Base-by-base conservation (phyloP, 116 monocot species). In the Dioscorea cayenensis region DNA sequence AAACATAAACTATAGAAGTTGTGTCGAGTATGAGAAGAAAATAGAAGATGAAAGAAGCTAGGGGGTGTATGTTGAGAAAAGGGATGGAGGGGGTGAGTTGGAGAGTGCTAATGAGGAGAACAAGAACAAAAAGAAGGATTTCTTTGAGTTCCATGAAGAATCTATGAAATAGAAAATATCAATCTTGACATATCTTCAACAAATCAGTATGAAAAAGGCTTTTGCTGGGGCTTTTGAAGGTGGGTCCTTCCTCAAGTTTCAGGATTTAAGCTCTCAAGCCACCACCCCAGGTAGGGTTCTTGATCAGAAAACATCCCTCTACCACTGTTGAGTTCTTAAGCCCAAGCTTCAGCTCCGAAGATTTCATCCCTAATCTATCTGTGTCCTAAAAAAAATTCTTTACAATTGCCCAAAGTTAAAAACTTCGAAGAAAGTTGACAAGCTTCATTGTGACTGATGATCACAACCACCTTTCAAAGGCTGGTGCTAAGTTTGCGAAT, bases 171-270 rank as follows among this genome's bases (percentile, higher is more conserved):
- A 64, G 67, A 52, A 12, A 20, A 66, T 88, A 13, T 82, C 80
- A 20, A 62, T 74, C 23, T 76, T 78, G 63, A 79, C 88, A 73
- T 79, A 79, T 62, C 81, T 88, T 19, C 90, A 94, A 61, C 94
- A 99, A 82, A 75, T 48, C 75, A 86, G 85, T 73, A 89, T 99
- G 72, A 78, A 94, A 16, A 89, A 94, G 38, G 99, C 99, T 20
- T 83, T 99, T 6, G 94, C 94, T 71, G 99, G 94, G 74, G 99
- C 99, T 17, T 99, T 94, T 1, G 94, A 94, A 65, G 89, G 91
- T 35, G 99, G 99, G 2, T 91, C 84, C 65, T 87, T 99, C 36
- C 32, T 72, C 64, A 87, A 88, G 72, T 99, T 90, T 63, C 86
- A 84, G 50, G 94, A 80, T 60, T 69, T 78, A 27, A 87, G 84